Evolutionary conservation across 148 eudicot species (phyloP), one percentile per base, ranked within the genome.

Genomic region (Rhododendron ferrugineum): DNA sequence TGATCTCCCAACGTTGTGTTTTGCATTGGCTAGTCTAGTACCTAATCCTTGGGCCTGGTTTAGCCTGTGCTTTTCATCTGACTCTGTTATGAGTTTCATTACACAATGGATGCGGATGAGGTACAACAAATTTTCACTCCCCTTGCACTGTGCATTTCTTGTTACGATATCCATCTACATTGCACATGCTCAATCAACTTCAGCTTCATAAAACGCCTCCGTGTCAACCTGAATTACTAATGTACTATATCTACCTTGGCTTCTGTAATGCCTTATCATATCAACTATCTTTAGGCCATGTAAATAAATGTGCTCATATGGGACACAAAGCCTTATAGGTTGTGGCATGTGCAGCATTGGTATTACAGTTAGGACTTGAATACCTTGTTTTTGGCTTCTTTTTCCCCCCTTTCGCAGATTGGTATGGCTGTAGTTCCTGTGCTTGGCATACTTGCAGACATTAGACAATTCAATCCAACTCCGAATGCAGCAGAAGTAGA

Each of bases 401-500:
- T 66, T 68, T 6, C 11, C 20, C 14, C 52, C 13, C 23, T 28
- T 18, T 15, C 28, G 80, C 87, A 91, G 92, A 46, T 83, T 75
- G 93, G 93, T 40, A 85, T 91, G 88, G 79, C 85, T 22, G 98
- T 93, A 34, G 94, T 93, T 84, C 98, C 98, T 22, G 98, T 94
- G 82, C 84, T 94, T 8, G 94, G 95, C 78, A 88, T 94, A 81
- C 90, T 96, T 3, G 72, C 86, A 13, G 72, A 93, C 89, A 94
- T 89, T 84, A 83, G 88, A 83, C 92, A 92, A 80, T 94, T 92
- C 86, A 84, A 74, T 70, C 96, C 98, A 74, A 78, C 64, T 62
- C 90, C 90, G 40, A 93, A 96, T 81, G 77, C 85, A 37, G 95
- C 91, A 52, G 98, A 94, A 92, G 98, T 94, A 32, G 92, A 94